Base-by-base conservation (phyloP, 257 asterid species). In the Rubia yunnanensis region DNA sequence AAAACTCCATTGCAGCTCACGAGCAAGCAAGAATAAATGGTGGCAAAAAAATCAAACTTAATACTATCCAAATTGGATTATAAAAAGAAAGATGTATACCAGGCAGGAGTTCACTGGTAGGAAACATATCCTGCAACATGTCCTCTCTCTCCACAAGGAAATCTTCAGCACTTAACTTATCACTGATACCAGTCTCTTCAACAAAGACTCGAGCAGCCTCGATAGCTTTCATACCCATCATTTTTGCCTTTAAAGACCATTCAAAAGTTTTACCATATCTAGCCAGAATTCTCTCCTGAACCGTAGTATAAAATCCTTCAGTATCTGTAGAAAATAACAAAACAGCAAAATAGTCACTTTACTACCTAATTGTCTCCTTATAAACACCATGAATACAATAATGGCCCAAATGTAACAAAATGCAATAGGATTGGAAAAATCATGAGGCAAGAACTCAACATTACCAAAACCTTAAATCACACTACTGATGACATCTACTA, bases 181-280 rank as follows among this genome's bases (percentile, higher is more conserved):
- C 92, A 60, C 79, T 76, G 61, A 92, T 82, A 63, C 94, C 96
- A 64, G 85, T 84, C 81, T 86, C 97, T 79, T 89, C 88, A 64
- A 92, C 97, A 79, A 89, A 92, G 49, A 92, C 83, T 65, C 83
- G 84, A 61, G 99, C 96, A 68, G 99, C 95, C 83, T 89, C 99
- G 54, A 92, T 87, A 32, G 99, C 97, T 79, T 92, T 92, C 85
- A 55, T 92, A 5, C 99, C 99, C 99, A 92, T 89, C 99, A 92
- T 87, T 80, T 83, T 89, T 26, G 99, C 94, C 85, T 88, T 88
- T 53, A 92, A 86, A 64, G 99, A 82, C 99, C 99, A 92, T 70
- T 89, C 97, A 88, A 92, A 89, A 52, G 88, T 88, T 79, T 89
- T 92, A 60, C 81, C 83, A 80, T 78, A 89, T 82, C 95, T 86